Evolutionary conservation across 2,329 filamentous ascomycete genomes (phyloP).

Genomic region (Lachnellula cervina): DNA sequence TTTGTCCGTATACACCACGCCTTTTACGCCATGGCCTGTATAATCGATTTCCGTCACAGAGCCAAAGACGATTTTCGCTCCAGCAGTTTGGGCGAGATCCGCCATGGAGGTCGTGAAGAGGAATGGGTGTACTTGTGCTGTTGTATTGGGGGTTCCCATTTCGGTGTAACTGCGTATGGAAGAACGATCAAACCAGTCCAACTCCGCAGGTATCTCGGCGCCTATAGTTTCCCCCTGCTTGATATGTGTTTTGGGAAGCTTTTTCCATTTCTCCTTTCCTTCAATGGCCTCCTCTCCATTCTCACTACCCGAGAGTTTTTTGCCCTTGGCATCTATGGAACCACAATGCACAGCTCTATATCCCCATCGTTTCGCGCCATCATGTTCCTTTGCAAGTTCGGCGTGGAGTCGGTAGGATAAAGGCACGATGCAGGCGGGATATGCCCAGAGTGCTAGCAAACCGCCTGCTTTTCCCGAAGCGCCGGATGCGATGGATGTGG

Average conservation of each 20-base stretch:
- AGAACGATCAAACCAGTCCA: constrained; percentile 77
- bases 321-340: constrained; percentile 24
- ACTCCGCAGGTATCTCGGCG: constrained; percentile 64
- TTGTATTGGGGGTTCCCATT: constrained; percentile 78
- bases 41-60: constrained; percentile 65
- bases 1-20: constrained; percentile 58
- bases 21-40: constrained; percentile 55
- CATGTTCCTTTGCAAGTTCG: constrained; percentile 78
- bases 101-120: constrained; percentile 86
- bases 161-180: constrained; percentile 67
- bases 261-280: constrained; percentile 48
- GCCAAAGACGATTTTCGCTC: constrained; percentile 62
- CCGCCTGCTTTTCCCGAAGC: constrained; percentile 95
- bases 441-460: constrained; percentile 85
- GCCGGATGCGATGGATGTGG: constrained; percentile 77
- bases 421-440: constrained; percentile 76
- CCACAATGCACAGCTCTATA: constrained; percentile 78
- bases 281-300: constrained; percentile 6
- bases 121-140: constrained; percentile 89
- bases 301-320: constrained; percentile 2
- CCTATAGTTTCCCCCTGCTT: constrained; percentile 43
- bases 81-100: constrained; percentile 64
- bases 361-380: constrained; percentile 75
- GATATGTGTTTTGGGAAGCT: constrained; percentile 54
- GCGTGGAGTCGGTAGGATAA: constrained; percentile 80